phyloP scores from a whole-genome alignment of 495 filamentous ascomycete genomes.

The Neurospora sp. region DNA sequence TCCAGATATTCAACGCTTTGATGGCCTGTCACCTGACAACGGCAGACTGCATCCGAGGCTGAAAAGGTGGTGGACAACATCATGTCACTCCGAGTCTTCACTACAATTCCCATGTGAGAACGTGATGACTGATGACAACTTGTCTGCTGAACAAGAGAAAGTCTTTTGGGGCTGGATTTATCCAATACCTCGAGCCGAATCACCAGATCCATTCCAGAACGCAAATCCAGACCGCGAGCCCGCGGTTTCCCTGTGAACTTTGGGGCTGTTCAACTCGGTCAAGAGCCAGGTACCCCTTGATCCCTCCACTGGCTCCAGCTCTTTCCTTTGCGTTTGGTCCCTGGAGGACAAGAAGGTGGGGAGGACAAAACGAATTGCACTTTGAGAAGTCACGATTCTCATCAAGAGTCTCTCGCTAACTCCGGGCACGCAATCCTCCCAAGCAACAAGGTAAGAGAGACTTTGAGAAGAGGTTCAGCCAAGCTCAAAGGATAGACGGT shows the following conservation, averaged over 20 bases:
- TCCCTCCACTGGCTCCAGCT: neutral
- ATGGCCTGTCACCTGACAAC: neutral
- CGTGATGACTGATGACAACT: neutral
- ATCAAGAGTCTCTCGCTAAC: neutral
- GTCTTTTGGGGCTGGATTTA: neutral
- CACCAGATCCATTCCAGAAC: neutral
- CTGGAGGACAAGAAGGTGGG: neutral
- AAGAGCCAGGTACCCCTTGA: neutral
- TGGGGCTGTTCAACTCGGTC: neutral
- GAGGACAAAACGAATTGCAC: neutral
- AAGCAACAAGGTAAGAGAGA: neutral
- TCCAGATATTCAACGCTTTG: neutral
- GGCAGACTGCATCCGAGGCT: neutral
- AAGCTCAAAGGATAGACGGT: neutral
- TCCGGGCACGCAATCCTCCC: neutral
- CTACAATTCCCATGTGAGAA: neutral
- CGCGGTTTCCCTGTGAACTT: neutral
- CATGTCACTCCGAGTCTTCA: neutral
- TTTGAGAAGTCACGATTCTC: neutral
- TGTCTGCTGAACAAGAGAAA: neutral
- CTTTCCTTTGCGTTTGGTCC: neutral
- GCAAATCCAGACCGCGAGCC: neutral
- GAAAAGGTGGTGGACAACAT: neutral
- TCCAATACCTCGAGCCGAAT: neutral
- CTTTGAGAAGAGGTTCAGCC: neutral